phyloP scores from a whole-genome alignment of 257 asterid genomes.

The Solanum arcanum region DNA sequence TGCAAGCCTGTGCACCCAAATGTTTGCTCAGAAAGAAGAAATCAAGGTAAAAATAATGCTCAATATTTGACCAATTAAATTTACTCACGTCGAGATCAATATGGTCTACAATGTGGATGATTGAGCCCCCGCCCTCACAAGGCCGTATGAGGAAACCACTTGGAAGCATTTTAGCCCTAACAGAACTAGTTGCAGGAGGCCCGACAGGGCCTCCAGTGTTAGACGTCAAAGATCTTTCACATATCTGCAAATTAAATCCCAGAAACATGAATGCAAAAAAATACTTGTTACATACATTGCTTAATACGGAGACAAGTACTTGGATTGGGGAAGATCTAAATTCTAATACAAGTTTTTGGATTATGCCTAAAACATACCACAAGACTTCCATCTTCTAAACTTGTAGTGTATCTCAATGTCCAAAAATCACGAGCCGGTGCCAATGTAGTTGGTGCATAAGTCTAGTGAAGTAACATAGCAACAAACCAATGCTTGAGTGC shows the following conservation, averaged over 20 bases:
- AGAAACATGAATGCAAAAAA: not conserved
- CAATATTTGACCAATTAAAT: not conserved
- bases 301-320: not conserved
- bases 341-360: not conserved
- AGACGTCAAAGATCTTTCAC: slow-evolving; percentile 83
- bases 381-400: slow-evolving; percentile 88
- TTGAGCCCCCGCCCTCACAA: slow-evolving; percentile 96
- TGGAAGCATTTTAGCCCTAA: slow-evolving; percentile 85
- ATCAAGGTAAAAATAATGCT: not conserved
- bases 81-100: slow-evolving; percentile 65
- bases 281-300: not conserved
- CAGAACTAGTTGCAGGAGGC: slow-evolving; percentile 62
- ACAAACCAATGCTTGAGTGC: not conserved
- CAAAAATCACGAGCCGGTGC: slow-evolving; percentile 98
- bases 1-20: slow-evolving; percentile 38
- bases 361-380: slow-evolving; percentile 41
- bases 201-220: slow-evolving; percentile 82
- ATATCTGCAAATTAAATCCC: slow-evolving; percentile 36
- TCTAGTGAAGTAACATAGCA: slow-evolving; percentile 20
- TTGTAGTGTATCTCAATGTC: slow-evolving; percentile 73
- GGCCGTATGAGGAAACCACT: slow-evolving; percentile 90
- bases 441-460: slow-evolving; percentile 89
- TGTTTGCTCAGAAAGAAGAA: not conserved
- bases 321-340: not conserved
- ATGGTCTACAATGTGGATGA: slow-evolving; percentile 87